These are phyloP conservation scores for Auricularia auricula-judae DNA, from an alignment of 768 basidiomycete genomes.

Conservation along the genomic window DNA sequence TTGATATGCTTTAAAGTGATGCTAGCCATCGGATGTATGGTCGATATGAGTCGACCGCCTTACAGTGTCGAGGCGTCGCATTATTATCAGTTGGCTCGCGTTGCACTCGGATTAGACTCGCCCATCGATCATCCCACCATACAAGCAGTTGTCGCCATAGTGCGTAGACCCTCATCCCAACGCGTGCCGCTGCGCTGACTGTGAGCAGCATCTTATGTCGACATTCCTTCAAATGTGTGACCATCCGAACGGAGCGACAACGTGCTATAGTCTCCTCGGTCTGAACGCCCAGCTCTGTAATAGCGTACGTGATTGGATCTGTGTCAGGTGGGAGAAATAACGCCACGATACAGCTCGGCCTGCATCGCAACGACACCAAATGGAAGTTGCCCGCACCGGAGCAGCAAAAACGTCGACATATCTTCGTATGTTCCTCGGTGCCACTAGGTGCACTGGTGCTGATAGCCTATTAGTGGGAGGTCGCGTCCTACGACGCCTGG, in stretches of 20 bases:
- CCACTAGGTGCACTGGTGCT: background rate
- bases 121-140: background rate
- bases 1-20: constrained; percentile 24
- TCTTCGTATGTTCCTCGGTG: background rate
- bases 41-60: too few relatives aligned
- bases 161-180: background rate
- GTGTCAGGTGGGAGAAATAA: background rate
- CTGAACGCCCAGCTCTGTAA: background rate
- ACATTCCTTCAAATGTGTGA: background rate
- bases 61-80: too few relatives aligned
- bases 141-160: background rate
- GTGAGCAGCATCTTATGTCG: background rate
- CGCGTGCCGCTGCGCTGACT: background rate
- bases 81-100: too few relatives aligned
- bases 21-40: constrained; percentile 5
- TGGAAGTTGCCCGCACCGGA: background rate
- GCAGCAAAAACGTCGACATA: background rate
- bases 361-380: background rate
- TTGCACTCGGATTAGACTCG: too few relatives aligned
- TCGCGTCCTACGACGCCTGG: background rate
- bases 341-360: background rate
- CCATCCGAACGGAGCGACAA: background rate
- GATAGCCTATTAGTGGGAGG: background rate
- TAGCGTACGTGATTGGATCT: background rate
- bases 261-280: background rate